Evolutionary conservation across 768 basidiomycete genomes (phyloP), one percentile per base, ranked within the genome.

Genomic region (Boletus subparvulus): DNA sequence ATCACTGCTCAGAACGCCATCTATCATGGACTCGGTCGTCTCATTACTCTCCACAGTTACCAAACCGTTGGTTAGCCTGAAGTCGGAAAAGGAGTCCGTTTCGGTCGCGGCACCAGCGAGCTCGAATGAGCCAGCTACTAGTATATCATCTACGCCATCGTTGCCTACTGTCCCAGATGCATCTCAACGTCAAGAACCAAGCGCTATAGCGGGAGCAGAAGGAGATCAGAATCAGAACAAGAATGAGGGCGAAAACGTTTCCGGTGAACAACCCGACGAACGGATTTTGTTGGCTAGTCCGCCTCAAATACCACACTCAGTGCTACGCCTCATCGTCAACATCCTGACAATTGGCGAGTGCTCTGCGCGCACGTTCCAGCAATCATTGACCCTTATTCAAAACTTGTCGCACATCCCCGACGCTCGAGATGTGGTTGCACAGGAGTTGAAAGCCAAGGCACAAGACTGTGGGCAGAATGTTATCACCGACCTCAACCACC

Each of bases 341-440:
- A 94, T 98, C 63, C 78, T 99, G 60, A 98, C 97, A n/a, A 81
- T 89, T 19, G 97, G 97, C 43, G 97, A 99, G 77, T 98, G 96
- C 68, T 94, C 94, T 24, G 91, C 89, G 42, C 82, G 90, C 33
- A 97, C 95, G n/a, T 99, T 99, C 83, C 89, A 94, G 63, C 87
- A 94, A 68, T 94, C 92, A 40, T 79, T 98, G 42, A 80, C 87
- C 17, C 82, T 98, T 35, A 98, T 99, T 55, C 93, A 96, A 71
- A 87, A 99, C 66, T 77, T 98, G 21, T 95, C 94, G 0, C 83
- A 83, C 71, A 84, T 98, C 57, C 88, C 92, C 7, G 92, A 92
- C 55, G 91, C 90, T 9, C 86, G 92, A 42, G 92, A 95, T 51
- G 84, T 90, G 42, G 87, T 99, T 61, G 88, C 95, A 4, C 84